phyloP scores from a whole-genome alignment of 2,329 filamentous ascomycete species.

The Orbilia quercus region DNA sequence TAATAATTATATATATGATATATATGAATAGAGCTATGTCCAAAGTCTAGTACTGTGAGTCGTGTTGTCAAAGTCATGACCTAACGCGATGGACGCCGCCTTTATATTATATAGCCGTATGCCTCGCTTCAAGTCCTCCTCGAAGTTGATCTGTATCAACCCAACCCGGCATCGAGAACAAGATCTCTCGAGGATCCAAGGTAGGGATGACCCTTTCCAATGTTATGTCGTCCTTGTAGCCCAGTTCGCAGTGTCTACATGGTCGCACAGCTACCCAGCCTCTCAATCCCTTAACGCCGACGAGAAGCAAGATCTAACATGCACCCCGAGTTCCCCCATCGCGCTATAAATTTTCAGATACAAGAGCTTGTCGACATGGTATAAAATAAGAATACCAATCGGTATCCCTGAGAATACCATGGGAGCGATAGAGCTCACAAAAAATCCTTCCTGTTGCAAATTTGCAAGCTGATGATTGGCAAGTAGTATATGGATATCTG shows the following conservation, averaged over 20 bases:
- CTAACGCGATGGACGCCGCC: too few species aligned
- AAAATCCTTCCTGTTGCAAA: conserved; percentile 2
- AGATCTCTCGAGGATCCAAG: background rate
- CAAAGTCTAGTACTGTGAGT: too few species aligned
- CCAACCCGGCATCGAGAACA: too few species aligned
- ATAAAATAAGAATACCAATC: conserved; percentile 23
- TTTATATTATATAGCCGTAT: too few species aligned
- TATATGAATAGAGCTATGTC: too few species aligned
- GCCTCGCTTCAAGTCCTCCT: too few species aligned
- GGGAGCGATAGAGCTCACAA: background rate
- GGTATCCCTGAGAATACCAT: conserved; percentile 3
- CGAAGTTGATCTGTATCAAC: too few species aligned
- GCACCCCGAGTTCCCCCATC: too few species aligned
- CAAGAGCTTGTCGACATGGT: background rate
- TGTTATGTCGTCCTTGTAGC: background rate
- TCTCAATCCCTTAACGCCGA: background rate
- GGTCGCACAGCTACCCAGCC: conserved; percentile 27
- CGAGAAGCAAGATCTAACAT: too few species aligned
- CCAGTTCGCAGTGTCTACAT: conserved; percentile 1
- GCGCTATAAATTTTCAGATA: too few species aligned
- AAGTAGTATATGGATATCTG: background rate
- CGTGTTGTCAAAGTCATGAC: too few species aligned
- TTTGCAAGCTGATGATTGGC: background rate
- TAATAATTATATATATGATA: too few species aligned
- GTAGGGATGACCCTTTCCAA: background rate